Base-by-base conservation (phyloP, 1,284 basidiomycete species). In the Vanrija pseudolonga region DNA sequence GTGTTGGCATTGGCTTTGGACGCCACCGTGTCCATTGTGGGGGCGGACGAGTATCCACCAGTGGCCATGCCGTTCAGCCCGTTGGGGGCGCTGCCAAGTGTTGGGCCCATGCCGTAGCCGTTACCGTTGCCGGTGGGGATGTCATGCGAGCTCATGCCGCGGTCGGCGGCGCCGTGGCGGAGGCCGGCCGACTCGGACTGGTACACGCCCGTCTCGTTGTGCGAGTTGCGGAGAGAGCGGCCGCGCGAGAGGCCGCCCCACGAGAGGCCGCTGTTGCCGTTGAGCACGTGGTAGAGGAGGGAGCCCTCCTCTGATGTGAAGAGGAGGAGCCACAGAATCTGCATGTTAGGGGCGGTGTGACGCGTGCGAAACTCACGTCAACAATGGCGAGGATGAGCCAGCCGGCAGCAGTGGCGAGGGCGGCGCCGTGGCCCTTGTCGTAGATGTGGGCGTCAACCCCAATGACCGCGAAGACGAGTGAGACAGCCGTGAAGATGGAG, bases 281-380 rank as follows among this genome's bases (percentile, higher is more conserved):
- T 92, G 82, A 97, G 88, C 56, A 95, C 66, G 72, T 90, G 82
- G 52, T 90, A 83, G 47, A 85, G 76, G 62, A 90, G 84, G 2
- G 92, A 89, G 70, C 93, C 92, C 66, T 97, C 93, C 71, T 97
- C 94, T 1, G 92, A 88, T 5, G 94, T 95, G 73, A 98, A 91
- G 80, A 90, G 97, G 59, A 98, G 83, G 19, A 96, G 83, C 94
- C 94, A 98, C 59, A 98, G 76, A 70, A 98, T 88, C 81, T 96
- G 59, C 4, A 22, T 24, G 54, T 19, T 38, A 43, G 53, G 26
- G 36, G 58, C 43, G 54, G 51, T 37, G n/a, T 17, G 6, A 32
- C 32, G 32, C 32, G 43, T 18, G 19, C n/a, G 9, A 14, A 1
- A 71, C 79, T 56, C 60, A 80, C 77, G 66, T 83, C 78, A 49